Base-by-base conservation (phyloP, 768 basidiomycete genomes). In the Symmetrospora coprosmae region DNA sequence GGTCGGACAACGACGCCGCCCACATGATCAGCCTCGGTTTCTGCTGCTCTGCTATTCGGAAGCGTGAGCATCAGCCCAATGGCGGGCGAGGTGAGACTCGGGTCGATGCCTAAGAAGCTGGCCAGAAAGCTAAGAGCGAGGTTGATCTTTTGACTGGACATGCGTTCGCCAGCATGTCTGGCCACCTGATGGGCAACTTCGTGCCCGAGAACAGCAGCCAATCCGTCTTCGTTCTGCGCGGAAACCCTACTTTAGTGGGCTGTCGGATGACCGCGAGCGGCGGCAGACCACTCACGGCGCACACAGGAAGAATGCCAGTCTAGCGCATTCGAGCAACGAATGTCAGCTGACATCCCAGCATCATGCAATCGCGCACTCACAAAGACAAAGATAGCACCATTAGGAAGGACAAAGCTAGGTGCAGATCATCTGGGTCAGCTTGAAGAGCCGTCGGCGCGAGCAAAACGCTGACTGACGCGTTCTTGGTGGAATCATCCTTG, bases 121-220 rank as follows among this genome's bases (percentile, higher is more conserved):
- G 23, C 81, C 35, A 4, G 81, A 2, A 87, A 23, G 11, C 78
- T 78, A 19, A 78, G 70, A 56, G 82, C 82, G 5, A 86, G 38
- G 2, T 83, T 83, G 0, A 84, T 31, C 1, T 75, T 67, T 59
- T 74, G 72, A 4, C 72, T 65, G 16, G 71, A 72, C 70, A 75
- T 70, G 14, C 74, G 65, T 59, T 76, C 75, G 0, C 74, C 74
- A 0, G 70, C 69, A 61, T 76, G 75, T 37, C 75, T 65, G 5
- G 72, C 71, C 33, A 76, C 75, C 68, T 79, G 50, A 67, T 69
- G 68, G 0, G 68, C 68, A 25, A 69, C 53, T 85, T 88, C 87
- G 71, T 94, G 90, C 0, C 85, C 80, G 2, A 96, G 73, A 1
- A 94, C 83, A 17, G 83, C 82, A 0, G 90, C 86, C 0, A 96